A percentile compares a stretch with the other conserved stretches of the same genome.
phyloP scores from a whole-genome alignment of 2,329 filamentous ascomycete genomes.

The Canariomyces notabilis region DNA sequence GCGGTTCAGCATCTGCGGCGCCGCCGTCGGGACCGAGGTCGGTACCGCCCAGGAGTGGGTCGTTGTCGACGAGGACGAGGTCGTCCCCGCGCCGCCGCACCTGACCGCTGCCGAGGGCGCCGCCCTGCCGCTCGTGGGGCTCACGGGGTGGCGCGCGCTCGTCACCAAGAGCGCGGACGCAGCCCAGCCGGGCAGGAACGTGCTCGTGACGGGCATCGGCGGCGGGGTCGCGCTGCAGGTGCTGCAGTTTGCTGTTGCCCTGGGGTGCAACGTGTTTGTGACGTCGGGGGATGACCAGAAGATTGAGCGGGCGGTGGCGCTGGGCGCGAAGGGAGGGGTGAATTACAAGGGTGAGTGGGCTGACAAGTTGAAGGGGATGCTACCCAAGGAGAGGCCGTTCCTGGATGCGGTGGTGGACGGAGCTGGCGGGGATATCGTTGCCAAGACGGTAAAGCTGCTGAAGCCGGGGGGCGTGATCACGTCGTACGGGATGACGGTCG shows the following conservation, averaged over 20 bases:
- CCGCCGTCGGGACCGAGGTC: conserved; percentile 56
- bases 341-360: conserved; percentile 82
- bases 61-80: conserved; percentile 62
- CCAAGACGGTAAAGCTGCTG: conserved; percentile 61
- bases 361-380: conserved; percentile 58
- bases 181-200: conserved; percentile 60
- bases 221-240: conserved; percentile 84
- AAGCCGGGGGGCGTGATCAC: conserved; percentile 80
- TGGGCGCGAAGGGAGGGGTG: conserved; percentile 80
- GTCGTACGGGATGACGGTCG: conserved; percentile 85
- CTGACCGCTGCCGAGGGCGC: conserved; percentile 70
- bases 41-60: conserved; percentile 75
- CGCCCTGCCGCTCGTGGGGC: conserved; percentile 74
- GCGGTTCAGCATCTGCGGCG: conserved; percentile 63
- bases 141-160: conserved; percentile 85
- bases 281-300: conserved; percentile 71
- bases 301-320: conserved; percentile 59
- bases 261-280: conserved; percentile 75
- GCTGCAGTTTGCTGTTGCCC: conserved; percentile 70
- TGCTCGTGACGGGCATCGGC: conserved; percentile 86
- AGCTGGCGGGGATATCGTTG: conserved; percentile 79
- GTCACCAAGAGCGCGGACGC: conserved; percentile 70
- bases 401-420: conserved; percentile 87
- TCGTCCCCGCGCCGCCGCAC: conserved; percentile 72
- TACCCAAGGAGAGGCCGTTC: conserved; percentile 62